These are phyloP conservation scores for Fallopia convolvulus DNA, from an alignment of 148 eudicot species.

Conservation along the genomic window DNA sequence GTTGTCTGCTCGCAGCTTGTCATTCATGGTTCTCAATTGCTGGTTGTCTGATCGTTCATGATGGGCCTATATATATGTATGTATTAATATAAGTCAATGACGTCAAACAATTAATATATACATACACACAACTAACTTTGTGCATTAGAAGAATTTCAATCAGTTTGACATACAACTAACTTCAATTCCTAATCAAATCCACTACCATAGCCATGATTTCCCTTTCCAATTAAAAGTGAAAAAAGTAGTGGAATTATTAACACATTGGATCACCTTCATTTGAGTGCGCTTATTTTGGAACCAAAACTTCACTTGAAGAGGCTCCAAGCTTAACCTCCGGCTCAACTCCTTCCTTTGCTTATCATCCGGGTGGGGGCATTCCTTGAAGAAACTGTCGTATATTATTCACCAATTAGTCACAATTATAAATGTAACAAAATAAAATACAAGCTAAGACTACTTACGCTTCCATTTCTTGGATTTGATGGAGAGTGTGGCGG, in stretches of 20 bases:
- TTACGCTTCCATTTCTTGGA: constrained; percentile 92
- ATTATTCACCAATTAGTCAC: neutral
- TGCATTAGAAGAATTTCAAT: no score
- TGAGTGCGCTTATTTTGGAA: constrained; percentile 98
- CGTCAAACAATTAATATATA: neutral
- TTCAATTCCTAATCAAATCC: neutral
- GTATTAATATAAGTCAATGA: neutral
- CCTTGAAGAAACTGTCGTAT: constrained; percentile 59
- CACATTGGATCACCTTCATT: constrained; percentile 56
- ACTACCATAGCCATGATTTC: no score
- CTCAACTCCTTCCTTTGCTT: constrained; percentile 97
- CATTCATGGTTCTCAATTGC: constrained; percentile 30
- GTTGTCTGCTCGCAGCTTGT: constrained; percentile 36
- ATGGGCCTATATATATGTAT: constrained; percentile 22
- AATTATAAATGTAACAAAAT: neutral
- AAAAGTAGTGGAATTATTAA: no score
- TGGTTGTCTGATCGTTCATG: constrained; percentile 33
- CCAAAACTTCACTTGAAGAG: constrained; percentile 96
- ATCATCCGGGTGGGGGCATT: constrained; percentile 98
- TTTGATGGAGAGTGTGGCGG: constrained; percentile 92
- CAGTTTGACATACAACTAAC: neutral
- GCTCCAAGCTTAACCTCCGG: constrained; percentile 63
- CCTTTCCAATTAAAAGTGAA: no score
- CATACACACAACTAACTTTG: neutral
- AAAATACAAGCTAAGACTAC: constrained; percentile 1